Conservation (phyloP, 2,329 filamentous ascomycete species). For the Ophiostoma piceae region DNA sequence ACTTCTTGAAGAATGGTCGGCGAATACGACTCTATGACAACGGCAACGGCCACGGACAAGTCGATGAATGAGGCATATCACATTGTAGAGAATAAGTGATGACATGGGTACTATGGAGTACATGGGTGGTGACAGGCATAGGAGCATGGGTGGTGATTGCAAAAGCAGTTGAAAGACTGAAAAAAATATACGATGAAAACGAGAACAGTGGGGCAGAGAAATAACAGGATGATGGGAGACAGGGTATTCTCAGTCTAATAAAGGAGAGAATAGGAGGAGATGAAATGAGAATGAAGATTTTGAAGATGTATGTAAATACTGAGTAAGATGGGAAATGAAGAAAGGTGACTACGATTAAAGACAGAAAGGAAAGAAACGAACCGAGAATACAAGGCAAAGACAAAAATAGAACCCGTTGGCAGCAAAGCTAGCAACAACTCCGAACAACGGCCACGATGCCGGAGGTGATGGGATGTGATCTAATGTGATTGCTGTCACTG, state of each 20-base stretch:
- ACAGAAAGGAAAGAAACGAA: neutral
- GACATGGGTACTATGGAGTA: too few species aligned
- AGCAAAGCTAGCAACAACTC: neutral
- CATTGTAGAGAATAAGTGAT: too few species aligned
- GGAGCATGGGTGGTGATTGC: neutral
- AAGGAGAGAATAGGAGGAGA: conserved; percentile 7
- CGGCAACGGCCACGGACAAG: neutral
- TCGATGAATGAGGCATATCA: neutral
- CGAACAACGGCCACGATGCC: neutral
- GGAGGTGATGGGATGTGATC: neutral
- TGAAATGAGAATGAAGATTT: neutral
- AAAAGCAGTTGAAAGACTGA: too few species aligned
- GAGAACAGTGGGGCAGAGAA: conserved; percentile 7
- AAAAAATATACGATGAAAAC: neutral
- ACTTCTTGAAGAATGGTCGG: neutral
- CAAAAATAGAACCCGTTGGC: neutral
- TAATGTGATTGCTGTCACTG: neutral
- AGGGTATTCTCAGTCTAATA: neutral
- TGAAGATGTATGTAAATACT: too few species aligned
- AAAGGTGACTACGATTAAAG: neutral
- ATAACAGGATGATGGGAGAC: neutral
- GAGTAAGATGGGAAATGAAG: neutral
- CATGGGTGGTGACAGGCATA: neutral
- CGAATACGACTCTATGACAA: neutral
- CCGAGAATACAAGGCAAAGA: neutral